Percentiles rank a stretch among this genome's conserved stretches.
Conservation (phyloP, 352 stramenopile species). For the Pythium sp. region DNA sequence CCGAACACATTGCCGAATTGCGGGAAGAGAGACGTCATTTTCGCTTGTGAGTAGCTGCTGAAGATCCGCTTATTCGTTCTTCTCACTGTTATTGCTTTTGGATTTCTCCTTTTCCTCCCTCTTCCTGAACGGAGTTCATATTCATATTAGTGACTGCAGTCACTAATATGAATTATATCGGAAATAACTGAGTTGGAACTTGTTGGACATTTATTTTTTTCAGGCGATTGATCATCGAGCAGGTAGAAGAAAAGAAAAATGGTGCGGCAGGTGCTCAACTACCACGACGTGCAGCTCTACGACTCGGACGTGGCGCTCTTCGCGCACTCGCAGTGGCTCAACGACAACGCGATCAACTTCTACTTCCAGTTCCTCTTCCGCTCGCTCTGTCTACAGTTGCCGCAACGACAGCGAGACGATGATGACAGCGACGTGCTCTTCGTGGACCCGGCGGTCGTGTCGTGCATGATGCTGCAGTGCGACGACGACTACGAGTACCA, state of each 20-base stretch:
- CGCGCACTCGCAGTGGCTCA: constrained; percentile 56
- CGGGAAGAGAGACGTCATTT: constrained; percentile 63
- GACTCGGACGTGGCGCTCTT: constrained; percentile 78
- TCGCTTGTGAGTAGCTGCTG: neutral
- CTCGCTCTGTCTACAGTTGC: constrained; percentile 24
- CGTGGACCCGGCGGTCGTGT: constrained; percentile 76
- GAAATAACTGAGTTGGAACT: too few species aligned
- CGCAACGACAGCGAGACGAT: constrained; percentile 1
- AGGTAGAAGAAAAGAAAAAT: constrained; percentile 18
- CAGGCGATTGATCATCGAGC: neutral
- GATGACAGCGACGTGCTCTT: constrained; percentile 37
- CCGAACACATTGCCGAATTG: constrained; percentile 83
- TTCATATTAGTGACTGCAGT: too few species aligned
- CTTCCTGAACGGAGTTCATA: neutral
- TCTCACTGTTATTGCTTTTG: constrained; percentile 14
- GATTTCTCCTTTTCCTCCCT: constrained; percentile 6
- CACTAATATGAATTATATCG: too few species aligned
- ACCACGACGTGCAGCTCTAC: constrained; percentile 83
- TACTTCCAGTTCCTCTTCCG: constrained; percentile 73
- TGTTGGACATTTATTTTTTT: neutral
- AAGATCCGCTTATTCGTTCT: constrained; percentile 12
- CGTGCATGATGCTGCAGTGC: constrained; percentile 80
- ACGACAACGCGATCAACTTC: constrained; percentile 85
- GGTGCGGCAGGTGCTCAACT: constrained; percentile 60
- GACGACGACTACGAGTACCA: constrained; percentile 76